Conservation (phyloP, 805 yeast species). For the Candida sphagnicola region DNA sequence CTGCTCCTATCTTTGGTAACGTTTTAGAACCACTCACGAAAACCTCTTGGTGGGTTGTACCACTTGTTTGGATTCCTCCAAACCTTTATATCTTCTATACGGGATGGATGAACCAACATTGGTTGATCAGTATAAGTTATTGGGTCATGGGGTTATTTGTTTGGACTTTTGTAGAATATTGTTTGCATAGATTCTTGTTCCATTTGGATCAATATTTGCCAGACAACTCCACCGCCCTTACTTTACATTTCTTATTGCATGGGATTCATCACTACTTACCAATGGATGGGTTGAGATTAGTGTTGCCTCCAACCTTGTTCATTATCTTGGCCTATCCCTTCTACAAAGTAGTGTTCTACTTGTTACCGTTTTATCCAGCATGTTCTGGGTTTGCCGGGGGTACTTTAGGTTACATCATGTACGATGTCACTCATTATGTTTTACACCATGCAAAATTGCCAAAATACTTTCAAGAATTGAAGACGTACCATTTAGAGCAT, state of each 20-base stretch:
- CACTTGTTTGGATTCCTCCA: constrained; percentile 81
- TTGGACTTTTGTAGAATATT: constrained; percentile 92
- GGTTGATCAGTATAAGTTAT: constrained; percentile 46
- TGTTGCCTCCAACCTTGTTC: constrained; percentile 93
- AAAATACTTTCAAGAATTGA: constrained; percentile 65
- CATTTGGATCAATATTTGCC: constrained; percentile 89
- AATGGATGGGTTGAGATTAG: constrained; percentile 90
- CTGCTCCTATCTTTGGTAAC: constrained; percentile 94
- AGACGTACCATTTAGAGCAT: constrained; percentile 92
- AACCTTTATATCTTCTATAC: constrained; percentile 58
- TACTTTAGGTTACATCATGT: constrained; percentile 84
- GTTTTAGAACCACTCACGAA: constrained; percentile 86
- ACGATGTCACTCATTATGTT: constrained; percentile 92
- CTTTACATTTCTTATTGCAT: constrained; percentile 85
- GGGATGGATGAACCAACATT: constrained; percentile 51
- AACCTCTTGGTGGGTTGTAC: constrained; percentile 95
- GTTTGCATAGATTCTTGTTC: constrained; percentile 86
- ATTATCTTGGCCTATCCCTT: constrained; percentile 72
- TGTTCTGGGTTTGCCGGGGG: constrained; percentile 96
- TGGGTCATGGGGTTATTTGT: constrained; percentile 81
- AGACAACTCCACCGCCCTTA: constrained; percentile 65
- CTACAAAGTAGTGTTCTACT: constrained; percentile 67
- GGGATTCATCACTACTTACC: constrained; percentile 98
- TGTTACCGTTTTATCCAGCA: constrained; percentile 80
- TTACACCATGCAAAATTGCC: constrained; percentile 89